These are phyloP conservation scores for Xylaria palmicola DNA, from an alignment of 495 filamentous ascomycete species.

Conservation along the genomic window DNA sequence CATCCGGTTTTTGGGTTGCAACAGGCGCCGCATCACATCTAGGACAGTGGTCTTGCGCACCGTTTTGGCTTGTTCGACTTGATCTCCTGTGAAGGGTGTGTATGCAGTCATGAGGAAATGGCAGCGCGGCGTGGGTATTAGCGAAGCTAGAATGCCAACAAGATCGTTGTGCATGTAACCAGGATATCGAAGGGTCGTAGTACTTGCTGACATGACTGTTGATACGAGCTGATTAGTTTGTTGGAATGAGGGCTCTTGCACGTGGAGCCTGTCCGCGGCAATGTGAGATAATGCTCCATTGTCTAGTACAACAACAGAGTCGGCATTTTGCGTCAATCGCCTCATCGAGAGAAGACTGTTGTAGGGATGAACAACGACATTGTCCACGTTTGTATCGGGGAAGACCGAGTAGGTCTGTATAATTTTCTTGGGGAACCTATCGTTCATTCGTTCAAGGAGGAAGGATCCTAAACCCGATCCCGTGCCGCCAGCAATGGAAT, in stretches of 20 bases:
- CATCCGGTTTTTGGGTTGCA: slow-evolving; percentile 99
- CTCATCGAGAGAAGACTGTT: slow-evolving; percentile 93
- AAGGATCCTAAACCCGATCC: slow-evolving; percentile 93
- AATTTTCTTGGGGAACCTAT: slow-evolving; percentile 96
- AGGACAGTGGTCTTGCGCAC: slow-evolving; percentile 96
- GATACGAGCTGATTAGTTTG: slow-evolving; percentile 98
- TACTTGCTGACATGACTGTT: slow-evolving; percentile 98
- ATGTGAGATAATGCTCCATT: slow-evolving; percentile 93
- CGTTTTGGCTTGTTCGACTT: slow-evolving; percentile 92
- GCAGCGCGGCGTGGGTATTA: slow-evolving; percentile 93
- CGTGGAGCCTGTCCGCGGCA: slow-evolving; percentile 88
- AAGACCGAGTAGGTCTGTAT: slow-evolving; percentile 99
- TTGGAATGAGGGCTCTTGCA: slow-evolving; percentile 90
- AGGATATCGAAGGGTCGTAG: slow-evolving; percentile 91
- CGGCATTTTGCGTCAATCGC: slow-evolving; percentile 89
- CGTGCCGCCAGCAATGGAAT: slow-evolving; percentile 96
- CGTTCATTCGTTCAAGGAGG: slow-evolving; percentile 93
- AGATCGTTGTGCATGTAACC: slow-evolving; percentile 99
- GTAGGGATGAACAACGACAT: slow-evolving; percentile 97
- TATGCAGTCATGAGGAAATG: slow-evolving; percentile 99
- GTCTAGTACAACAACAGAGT: slow-evolving; percentile 97
- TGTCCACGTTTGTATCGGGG: slow-evolving; percentile 76
- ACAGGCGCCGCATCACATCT: slow-evolving; percentile 92
- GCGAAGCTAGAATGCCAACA: slow-evolving; percentile 89
- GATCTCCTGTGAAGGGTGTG: slow-evolving; percentile 94